Conservation (phyloP, 768 basidiomycete species). For the Termitomyces sp. region DNA sequence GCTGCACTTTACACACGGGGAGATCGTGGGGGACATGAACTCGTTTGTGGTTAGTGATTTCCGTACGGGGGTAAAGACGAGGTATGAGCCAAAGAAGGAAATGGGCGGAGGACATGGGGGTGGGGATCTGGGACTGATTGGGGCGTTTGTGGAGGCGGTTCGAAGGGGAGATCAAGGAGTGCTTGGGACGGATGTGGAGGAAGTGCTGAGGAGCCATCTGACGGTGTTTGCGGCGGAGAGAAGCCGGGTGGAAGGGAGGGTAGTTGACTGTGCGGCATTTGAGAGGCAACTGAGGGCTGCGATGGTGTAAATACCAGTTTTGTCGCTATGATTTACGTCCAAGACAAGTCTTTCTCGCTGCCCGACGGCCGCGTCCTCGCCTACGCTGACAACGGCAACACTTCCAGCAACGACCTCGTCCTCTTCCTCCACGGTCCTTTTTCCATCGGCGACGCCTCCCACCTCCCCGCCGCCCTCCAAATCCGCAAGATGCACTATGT, state of each 20-base stretch:
- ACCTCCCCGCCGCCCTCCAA: slow-evolving; percentile 25
- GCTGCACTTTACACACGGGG: slow-evolving; percentile 82
- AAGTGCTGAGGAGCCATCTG: slow-evolving; percentile 73
- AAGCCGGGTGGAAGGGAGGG: slow-evolving; percentile 60
- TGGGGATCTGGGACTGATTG: slow-evolving; percentile 74
- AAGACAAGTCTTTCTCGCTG: slow-evolving; percentile 32
- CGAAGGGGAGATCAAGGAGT: slow-evolving; percentile 52
- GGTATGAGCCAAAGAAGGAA: slow-evolving; percentile 43
- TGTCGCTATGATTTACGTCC: slow-evolving; percentile 23
- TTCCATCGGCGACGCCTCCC: slow-evolving; percentile 37
- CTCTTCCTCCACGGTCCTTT: slow-evolving; percentile 56
- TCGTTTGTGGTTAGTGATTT: slow-evolving; percentile 77
- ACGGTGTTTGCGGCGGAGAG: slow-evolving; percentile 86
- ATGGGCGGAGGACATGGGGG: slow-evolving; percentile 74
- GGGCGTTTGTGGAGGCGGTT: slow-evolving; percentile 73
- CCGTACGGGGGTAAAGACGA: slow-evolving; percentile 41
- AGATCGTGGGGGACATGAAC: slow-evolving; percentile 83
- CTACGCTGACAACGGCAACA: slow-evolving; percentile 47
- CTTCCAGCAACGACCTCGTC: slow-evolving; percentile 40
- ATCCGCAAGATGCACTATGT: slow-evolving; percentile 39
- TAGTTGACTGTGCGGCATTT: slow-evolving; percentile 67
- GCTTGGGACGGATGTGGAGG: slow-evolving; percentile 61
- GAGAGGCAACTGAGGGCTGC: slow-evolving; percentile 41
- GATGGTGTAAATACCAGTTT: too few relatives aligned
- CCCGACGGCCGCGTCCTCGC: slow-evolving; percentile 44